Evolutionary conservation across 495 filamentous ascomycete genomes (phyloP).

Genomic region (Melanomma pulvis-pyrius): DNA sequence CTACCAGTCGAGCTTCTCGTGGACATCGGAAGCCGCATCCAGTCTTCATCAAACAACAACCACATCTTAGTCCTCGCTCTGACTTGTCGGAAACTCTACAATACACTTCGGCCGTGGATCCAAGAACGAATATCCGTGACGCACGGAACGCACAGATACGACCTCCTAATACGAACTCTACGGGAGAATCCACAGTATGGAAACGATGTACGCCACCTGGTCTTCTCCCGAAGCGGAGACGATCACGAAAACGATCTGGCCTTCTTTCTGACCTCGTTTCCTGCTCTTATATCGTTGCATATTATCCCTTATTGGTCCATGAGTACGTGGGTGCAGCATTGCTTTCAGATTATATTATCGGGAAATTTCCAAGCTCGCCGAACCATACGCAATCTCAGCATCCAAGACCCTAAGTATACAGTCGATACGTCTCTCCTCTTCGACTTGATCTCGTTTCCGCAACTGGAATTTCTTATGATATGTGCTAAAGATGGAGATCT

Average conservation of each 20-base stretch:
- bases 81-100: not conserved
- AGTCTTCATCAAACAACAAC: not conserved
- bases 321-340: not conserved
- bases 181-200: not conserved
- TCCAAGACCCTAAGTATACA: not conserved
- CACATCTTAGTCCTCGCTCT: not conserved
- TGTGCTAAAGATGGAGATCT: not conserved
- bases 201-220: not conserved
- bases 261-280: not conserved
- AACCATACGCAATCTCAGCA: not conserved
- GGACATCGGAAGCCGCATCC: not conserved
- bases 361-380: not conserved
- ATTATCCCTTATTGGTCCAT: not conserved
- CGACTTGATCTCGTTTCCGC: not conserved
- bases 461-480: not conserved
- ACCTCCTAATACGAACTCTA: not conserved
- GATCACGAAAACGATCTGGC: not conserved
- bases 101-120: not conserved
- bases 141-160: not conserved
- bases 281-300: not conserved
- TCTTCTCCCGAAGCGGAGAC: not conserved
- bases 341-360: not conserved
- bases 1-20: not conserved
- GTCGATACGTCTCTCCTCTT: not conserved
- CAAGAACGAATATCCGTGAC: not conserved